These are phyloP conservation scores for Akebia trifoliata DNA, from an alignment of 164 flowering plant species.

Conservation along the genomic window DNA sequence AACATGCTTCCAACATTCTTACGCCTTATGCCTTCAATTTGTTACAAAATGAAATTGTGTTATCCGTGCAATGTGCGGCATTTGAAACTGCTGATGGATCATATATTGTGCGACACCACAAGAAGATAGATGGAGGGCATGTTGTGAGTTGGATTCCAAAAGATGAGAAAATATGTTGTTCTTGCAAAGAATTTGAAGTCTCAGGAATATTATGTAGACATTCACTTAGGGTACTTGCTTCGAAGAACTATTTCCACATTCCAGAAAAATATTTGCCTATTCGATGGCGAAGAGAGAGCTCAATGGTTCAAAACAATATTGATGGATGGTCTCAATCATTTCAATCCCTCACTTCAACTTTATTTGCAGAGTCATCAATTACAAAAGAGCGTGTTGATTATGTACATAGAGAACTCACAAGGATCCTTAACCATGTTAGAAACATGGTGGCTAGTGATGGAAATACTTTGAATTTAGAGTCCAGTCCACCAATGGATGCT, in stretches of 20 bases:
- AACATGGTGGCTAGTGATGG: slow-evolving; percentile 38
- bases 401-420: slow-evolving; percentile 37
- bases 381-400: slow-evolving; percentile 45
- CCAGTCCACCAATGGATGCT: neutral
- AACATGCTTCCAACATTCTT: slow-evolving; percentile 54
- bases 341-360: slow-evolving; percentile 39
- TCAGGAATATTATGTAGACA: slow-evolving; percentile 69
- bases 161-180: slow-evolving; percentile 55
- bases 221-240: slow-evolving; percentile 44
- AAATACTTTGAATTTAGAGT: slow-evolving; percentile 29
- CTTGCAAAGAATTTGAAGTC: slow-evolving; percentile 63
- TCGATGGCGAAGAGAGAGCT: slow-evolving; percentile 47
- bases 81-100: slow-evolving; percentile 56
- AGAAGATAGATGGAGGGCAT: slow-evolving; percentile 49
- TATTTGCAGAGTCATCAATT: slow-evolving; percentile 48
- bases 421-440: slow-evolving; percentile 42
- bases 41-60: slow-evolving; percentile 50
- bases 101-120: slow-evolving; percentile 49
- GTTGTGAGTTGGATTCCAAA: slow-evolving; percentile 52
- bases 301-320: slow-evolving; percentile 21
- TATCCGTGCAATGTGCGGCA: slow-evolving; percentile 54
- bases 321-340: slow-evolving; percentile 43
- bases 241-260: slow-evolving; percentile 60
- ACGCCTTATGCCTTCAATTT: slow-evolving; percentile 59
- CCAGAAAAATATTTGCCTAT: slow-evolving; percentile 53